phyloP scores from a whole-genome alignment of 495 filamentous ascomycete genomes.

The Penicillium flavigenum region DNA sequence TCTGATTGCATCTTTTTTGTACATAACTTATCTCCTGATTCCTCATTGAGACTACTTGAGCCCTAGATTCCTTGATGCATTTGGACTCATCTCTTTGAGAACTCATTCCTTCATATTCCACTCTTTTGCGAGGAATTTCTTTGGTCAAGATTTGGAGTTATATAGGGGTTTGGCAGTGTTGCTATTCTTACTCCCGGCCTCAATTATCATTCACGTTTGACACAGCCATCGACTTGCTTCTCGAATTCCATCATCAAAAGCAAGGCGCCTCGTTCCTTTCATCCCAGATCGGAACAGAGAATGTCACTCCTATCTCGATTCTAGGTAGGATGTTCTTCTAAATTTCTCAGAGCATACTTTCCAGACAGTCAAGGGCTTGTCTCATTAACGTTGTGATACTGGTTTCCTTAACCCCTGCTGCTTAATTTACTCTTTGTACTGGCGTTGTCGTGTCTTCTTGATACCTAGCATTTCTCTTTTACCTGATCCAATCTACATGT shows the following conservation, averaged over 20 bases:
- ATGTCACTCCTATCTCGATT: background rate
- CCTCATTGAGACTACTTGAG: conserved; percentile 12
- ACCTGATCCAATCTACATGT: background rate
- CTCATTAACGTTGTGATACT: conserved; percentile 18
- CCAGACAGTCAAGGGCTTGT: conserved; percentile 2
- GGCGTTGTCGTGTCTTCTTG: conserved; percentile 24
- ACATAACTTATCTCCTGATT: conserved; percentile 21
- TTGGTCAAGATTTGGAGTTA: conserved; percentile 9
- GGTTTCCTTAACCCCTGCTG: conserved; percentile 11
- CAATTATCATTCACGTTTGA: background rate
- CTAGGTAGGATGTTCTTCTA: background rate
- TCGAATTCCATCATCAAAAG: background rate
- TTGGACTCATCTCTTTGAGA: conserved; percentile 7
- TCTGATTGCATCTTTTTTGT: conserved; percentile 22
- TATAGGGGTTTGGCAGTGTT: conserved; percentile 8
- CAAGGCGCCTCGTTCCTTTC: background rate
- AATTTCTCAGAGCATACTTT: background rate
- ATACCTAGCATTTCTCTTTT: conserved; percentile 25
- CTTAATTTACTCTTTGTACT: conserved; percentile 14
- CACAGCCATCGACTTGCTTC: background rate
- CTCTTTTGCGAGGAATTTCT: conserved; percentile 6
- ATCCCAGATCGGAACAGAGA: background rate
- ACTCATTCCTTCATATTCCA: conserved; percentile 10
- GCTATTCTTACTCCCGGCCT: background rate
- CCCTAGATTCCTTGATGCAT: conserved; percentile 20